These are phyloP conservation scores for Huntiella moniliformis DNA, from an alignment of 2,329 filamentous ascomycete genomes.

Conservation along the genomic window DNA sequence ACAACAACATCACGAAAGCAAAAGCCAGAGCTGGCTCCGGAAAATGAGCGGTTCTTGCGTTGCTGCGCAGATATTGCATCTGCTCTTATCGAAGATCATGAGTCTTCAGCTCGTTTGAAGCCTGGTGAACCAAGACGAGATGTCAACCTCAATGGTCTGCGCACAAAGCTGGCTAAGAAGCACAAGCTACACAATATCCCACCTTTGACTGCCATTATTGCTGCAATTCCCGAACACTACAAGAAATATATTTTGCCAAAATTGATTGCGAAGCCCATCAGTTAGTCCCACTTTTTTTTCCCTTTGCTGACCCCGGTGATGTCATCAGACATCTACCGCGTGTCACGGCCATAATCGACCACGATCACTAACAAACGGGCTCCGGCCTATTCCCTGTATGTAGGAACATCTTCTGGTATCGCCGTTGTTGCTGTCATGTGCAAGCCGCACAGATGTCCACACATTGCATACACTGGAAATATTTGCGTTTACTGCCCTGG, in stretches of 20 bases:
- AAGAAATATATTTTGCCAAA: slow-evolving; percentile 98
- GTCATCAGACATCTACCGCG: neutral
- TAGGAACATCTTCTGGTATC: slow-evolving; percentile 85
- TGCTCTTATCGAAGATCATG: slow-evolving; percentile 77
- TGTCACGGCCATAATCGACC: too few species aligned
- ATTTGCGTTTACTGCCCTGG: slow-evolving; percentile 98
- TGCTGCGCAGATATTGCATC: slow-evolving; percentile 93
- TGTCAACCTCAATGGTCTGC: slow-evolving; percentile 78
- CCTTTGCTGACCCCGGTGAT: neutral
- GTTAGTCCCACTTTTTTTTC: slow-evolving; percentile 25
- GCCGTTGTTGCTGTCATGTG: slow-evolving; percentile 99
- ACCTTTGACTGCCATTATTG: slow-evolving; percentile 88
- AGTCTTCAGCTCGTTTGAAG: slow-evolving; percentile 50
- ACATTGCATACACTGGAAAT: slow-evolving; percentile 96
- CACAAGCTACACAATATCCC: slow-evolving; percentile 76
- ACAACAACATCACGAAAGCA: slow-evolving; percentile 50
- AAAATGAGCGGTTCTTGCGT: slow-evolving; percentile 85
- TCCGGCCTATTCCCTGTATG: neutral
- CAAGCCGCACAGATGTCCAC: slow-evolving; percentile 92
- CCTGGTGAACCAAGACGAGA: slow-evolving; percentile 57
- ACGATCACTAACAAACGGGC: neutral
- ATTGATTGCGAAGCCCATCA: slow-evolving; percentile 88
- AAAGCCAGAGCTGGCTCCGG: slow-evolving; percentile 57
- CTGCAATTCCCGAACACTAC: slow-evolving; percentile 96
- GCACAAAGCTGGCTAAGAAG: slow-evolving; percentile 79